Base-by-base conservation (phyloP, 768 basidiomycete species). In the Cyclocybe cylindracea region DNA sequence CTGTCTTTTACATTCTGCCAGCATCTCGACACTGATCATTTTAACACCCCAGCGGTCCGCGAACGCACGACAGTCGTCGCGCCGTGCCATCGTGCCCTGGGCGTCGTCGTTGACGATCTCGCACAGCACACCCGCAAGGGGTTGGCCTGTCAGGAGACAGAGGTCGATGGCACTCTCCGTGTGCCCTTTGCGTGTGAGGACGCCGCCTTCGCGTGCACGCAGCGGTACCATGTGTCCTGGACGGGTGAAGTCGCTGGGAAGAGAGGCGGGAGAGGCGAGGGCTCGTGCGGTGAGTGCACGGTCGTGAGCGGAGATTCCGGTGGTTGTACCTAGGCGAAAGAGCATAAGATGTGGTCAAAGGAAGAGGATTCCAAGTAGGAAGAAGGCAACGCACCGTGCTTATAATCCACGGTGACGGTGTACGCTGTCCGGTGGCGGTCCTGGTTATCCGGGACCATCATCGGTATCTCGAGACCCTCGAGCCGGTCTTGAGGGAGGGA, bases 221-320 rank as follows among this genome's bases (percentile, higher is more conserved):
- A 99, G 75, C 19, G 97, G 95, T 0, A 98, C 94, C 78, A 98
- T 80, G 65, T 99, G 97, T 4, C 97, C 97, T 8, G 97, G 97
- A 10, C 95, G 85, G 2, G 84, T 84, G 66, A 99, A 96, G 59
- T 96, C 90, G 16, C 77, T 70, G 11, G 89, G 71, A 1, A 63
- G 66, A 11, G 78, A 69, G 10, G 70, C 62, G 5, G 83, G 71
- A 29, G 84, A 79, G 14, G 94, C 91, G 24, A 99, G 83, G 37
- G 89, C 85, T 50, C 91, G 83, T 3, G 80, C 92, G 4, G 96
- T 96, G 48, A 94, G 75, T 33, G 90, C 86, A 49, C 97, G 87
- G 72, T 99, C 97, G 68, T 93, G 87, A 4, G 96, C 96, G 35
- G 96, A 97, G 60, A 99, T 99, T 19, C 97, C 97, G 13, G 97